These are phyloP conservation scores for Colletotrichum spinosum DNA, from an alignment of 2,329 filamentous ascomycete species.

Conservation along the genomic window DNA sequence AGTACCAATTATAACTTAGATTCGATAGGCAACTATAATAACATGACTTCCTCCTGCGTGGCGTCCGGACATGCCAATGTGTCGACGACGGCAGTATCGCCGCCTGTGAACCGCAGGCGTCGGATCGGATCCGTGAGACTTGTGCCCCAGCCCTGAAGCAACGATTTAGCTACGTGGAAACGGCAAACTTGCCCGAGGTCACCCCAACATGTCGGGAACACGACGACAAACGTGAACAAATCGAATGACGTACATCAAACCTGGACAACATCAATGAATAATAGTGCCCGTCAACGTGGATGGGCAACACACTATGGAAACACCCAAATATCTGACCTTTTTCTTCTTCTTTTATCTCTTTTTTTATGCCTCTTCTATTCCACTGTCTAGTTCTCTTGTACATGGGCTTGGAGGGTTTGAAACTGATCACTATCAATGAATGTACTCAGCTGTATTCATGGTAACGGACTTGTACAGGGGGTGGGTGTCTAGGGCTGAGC, in stretches of 20 bases:
- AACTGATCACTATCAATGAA: too few relatives aligned
- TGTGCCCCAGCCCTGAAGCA: too few relatives aligned
- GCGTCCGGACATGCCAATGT: neutral
- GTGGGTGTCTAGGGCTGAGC: too few relatives aligned
- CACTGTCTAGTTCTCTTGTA: neutral
- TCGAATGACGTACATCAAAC: neutral
- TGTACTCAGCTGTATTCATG: too few relatives aligned
- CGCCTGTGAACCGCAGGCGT: too few relatives aligned
- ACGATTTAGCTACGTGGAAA: too few relatives aligned
- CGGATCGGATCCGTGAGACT: too few relatives aligned
- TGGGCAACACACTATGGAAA: neutral
- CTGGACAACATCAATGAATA: neutral
- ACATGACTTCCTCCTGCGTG: constrained; percentile 34
- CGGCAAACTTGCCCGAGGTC: neutral
- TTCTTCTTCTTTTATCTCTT: neutral
- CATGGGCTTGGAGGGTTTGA: neutral
- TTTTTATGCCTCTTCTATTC: neutral
- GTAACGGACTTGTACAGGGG: too few relatives aligned
- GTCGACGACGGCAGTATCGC: too few relatives aligned
- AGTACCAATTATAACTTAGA: constrained; percentile 34
- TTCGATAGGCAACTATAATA: constrained; percentile 33
- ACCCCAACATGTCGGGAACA: neutral
- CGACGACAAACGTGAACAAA: neutral
- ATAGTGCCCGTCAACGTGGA: neutral
- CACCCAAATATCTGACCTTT: neutral